Conservation (phyloP, 345 rosid genomes). For the Camelina laxa region DNA sequence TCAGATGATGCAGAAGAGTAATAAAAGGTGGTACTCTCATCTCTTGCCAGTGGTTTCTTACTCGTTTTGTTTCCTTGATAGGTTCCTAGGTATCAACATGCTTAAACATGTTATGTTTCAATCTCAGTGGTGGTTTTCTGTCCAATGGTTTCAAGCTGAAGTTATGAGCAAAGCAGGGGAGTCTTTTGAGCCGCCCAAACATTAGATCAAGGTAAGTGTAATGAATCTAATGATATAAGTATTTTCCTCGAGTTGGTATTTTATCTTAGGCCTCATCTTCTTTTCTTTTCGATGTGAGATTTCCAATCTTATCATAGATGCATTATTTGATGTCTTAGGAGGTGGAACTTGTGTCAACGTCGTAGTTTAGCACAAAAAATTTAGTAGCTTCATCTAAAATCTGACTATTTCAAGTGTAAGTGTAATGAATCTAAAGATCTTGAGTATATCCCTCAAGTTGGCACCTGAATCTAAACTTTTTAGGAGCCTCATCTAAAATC, state of each 20-base stretch:
- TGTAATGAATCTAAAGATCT: too few species aligned
- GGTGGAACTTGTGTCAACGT: conserved; percentile 7
- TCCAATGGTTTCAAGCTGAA: conserved; percentile 30
- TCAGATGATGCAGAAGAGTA: conserved; percentile 2
- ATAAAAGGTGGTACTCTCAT: conserved; percentile 48
- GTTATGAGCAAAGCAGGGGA: conserved; percentile 15
- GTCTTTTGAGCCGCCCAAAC: background rate
- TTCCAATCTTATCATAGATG: background rate
- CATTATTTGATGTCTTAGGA: background rate
- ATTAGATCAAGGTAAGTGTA: conserved; percentile 9
- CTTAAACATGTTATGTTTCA: conserved; percentile 2
- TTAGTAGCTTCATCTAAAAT: background rate
- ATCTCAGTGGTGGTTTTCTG: conserved; percentile 16
- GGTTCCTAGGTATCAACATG: background rate
- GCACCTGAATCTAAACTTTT: too few species aligned
- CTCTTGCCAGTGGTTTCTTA: too few species aligned
- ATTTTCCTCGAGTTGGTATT: background rate
- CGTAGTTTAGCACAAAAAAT: background rate
- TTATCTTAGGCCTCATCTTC: too few species aligned
- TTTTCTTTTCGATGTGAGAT: background rate
- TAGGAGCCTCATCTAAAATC: too few species aligned
- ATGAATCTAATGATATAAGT: conserved; percentile 14
- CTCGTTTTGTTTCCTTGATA: conserved; percentile 1
- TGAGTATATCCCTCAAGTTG: too few species aligned
- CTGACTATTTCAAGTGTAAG: background rate